Evolutionary conservation across 495 filamentous ascomycete genomes (phyloP), one percentile per base, ranked within the genome.

Genomic region (Tuber indicum): DNA sequence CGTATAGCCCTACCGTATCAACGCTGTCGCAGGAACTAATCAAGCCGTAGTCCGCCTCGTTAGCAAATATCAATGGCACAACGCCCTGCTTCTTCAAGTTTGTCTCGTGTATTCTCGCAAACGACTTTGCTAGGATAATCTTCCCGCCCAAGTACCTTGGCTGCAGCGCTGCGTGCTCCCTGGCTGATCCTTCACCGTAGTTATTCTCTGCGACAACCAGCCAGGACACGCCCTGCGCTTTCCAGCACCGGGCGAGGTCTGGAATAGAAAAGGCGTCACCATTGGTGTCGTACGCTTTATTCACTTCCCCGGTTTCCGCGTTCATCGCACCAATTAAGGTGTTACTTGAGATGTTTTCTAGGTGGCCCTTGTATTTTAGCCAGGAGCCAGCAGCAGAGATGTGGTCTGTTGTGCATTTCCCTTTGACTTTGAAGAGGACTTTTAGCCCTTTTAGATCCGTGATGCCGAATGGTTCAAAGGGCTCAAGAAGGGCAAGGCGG

Each of bases 51-150:
- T 98, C 96, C n/a, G 86, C 86, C 82, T 92, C 92, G 82, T 96
- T 87, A 3, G 86, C 92, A 82, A 99, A 97, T 0, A 92, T 96
- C 77, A 99, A 86, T 0, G 96, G 96, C 36, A 98, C 94, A 23
- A 99, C 92, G 76, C 96, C 96, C 87, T 99, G 96, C 87, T 99
- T 98, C 91, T 99, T 99, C 45, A 99, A 86, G 86, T 99, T 99
- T 26, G 96, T 97, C 88, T 99, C 96, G 86, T 99, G 96, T 85
- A 99, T 99, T 69, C 96, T 89, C 4, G 96, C 96, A 84, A 99
- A 98, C 83, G 88, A 91, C 88, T 98, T 98, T 75, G 91, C 88
- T 41, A 98, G 89, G 70, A 99, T 93, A 81, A 97, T 85, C 23
- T 95, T 87, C 47, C 93, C 93, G 72, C 96, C 96, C 0, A 99